Base-by-base conservation (phyloP, 345 rosid genomes). In the Atalantia buxifolia region DNA sequence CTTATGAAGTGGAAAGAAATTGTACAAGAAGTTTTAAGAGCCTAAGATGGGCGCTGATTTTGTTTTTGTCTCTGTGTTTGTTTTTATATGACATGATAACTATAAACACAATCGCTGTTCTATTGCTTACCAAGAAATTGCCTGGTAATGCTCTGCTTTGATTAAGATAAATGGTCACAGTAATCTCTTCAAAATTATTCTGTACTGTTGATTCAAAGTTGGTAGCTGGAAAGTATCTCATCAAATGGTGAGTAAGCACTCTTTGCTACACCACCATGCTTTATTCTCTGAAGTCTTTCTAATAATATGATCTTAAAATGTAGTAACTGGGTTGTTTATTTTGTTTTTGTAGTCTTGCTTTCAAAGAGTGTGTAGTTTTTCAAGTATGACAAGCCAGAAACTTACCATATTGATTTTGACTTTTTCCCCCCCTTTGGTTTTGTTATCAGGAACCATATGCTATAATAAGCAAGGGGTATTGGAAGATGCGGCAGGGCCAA, bases 381-480 rank as follows among this genome's bases (percentile, higher is more conserved):
- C 10, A 13, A n/a, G 76, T 3, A 28, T 9, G 42, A 57, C 60
- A 63, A 22, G 45, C 70, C 6, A 38, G 40, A 63, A 45, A 27
- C 71, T 48, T 1, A 75, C 60, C 30, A 28, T 30, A 48, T 16
- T n/a, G 22, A 45, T 45, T 45, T 45, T 45, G 50, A 45, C 50
- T 28, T 19, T 30, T 63, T 13, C 22, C 30, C 48, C 6, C 1
- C 1, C 7, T 22, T 45, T 14, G 0, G 21, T 3, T 45, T 45
- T 3, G 22, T 18, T 53, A 18, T 33, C 71, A 75, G 78, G 71
- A 64, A 42, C 33, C 22, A 27, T 7, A 6, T 75, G 69, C 50
- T 65, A 63, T 48, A 64, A 75, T 75, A 75, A 75, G 70, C 70
- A 63, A 64, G 78, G 71, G 63, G 31, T 48, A n/a, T 65, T 50